Evolutionary conservation across 148 eudicot species (phyloP).

Genomic region (Polygonum aviculare): DNA sequence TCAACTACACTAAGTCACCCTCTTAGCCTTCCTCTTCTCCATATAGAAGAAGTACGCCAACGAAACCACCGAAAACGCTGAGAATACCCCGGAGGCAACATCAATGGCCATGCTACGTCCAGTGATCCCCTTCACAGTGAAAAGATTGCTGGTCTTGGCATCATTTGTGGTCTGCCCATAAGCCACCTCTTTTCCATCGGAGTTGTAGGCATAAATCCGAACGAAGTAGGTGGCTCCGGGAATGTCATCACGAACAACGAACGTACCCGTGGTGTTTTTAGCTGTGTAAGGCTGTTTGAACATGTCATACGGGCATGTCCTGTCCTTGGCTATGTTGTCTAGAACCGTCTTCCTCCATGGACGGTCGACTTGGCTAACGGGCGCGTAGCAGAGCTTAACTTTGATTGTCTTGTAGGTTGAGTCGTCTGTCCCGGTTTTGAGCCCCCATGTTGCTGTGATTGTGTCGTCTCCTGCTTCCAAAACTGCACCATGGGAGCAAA

Average conservation of each 20-base stretch:
- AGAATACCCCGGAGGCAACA: constrained; percentile 51
- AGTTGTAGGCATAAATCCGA: constrained; percentile 43
- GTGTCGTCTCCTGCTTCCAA: constrained; percentile 11
- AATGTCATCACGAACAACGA: constrained; percentile 33
- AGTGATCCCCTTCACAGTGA: constrained; percentile 38
- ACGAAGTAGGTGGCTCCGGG: constrained; percentile 64
- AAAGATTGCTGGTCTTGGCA: constrained; percentile 23
- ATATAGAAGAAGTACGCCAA: constrained; percentile 58
- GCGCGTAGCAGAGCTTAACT: constrained; percentile 54
- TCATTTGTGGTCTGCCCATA: constrained; percentile 49
- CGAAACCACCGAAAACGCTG: constrained; percentile 50
- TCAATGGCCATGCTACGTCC: constrained; percentile 62
- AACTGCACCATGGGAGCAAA: constrained; percentile 7
- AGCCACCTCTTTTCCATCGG: constrained; percentile 23
- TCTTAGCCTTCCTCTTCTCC: constrained; percentile 50
- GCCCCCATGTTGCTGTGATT: constrained; percentile 42
- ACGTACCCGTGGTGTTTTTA: constrained; percentile 25
- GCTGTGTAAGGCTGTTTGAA: constrained; percentile 26
- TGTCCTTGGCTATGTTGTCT: constrained; percentile 49
- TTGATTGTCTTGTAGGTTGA: constrained; percentile 41
- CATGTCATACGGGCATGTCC: constrained; percentile 51
- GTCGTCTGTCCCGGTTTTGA: constrained; percentile 22
- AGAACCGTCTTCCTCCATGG: constrained; percentile 56
- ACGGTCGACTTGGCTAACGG: constrained; percentile 60
- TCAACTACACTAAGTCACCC: background rate